These are phyloP conservation scores for Starmerella potacharoeniae DNA, from an alignment of 805 yeast species.

Conservation along the genomic window DNA sequence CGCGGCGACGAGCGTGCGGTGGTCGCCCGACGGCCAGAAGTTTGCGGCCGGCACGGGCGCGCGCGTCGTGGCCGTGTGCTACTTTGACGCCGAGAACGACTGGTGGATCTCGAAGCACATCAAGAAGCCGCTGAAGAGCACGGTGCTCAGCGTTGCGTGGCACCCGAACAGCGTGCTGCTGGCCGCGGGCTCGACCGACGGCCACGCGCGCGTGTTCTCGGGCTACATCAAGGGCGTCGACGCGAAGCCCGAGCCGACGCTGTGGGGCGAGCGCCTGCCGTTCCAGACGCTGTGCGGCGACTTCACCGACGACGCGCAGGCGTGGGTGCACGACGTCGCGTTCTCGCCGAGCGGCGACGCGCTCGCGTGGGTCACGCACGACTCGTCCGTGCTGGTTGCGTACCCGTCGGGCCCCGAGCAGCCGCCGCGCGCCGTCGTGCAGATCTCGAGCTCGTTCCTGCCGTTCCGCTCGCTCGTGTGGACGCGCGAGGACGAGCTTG, in stretches of 20 bases:
- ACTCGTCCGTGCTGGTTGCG: slow-evolving; percentile 67
- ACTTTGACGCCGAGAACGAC: slow-evolving; percentile 88
- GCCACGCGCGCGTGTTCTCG: slow-evolving; percentile 80
- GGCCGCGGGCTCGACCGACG: slow-evolving; percentile 88
- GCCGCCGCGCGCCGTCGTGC: slow-evolving; percentile 50
- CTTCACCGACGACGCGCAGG: slow-evolving; percentile 53
- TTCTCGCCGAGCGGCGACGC: slow-evolving; percentile 73
- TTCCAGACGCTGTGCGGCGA: slow-evolving; percentile 87
- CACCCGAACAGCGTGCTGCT: slow-evolving; percentile 83
- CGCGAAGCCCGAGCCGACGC: slow-evolving; percentile 61
- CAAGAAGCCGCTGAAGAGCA: slow-evolving; percentile 85
- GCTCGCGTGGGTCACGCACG: slow-evolving; percentile 75
- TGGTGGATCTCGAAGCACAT: slow-evolving; percentile 99
- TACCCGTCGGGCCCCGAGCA: slow-evolving; percentile 60
- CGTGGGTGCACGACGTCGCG: slow-evolving; percentile 86
- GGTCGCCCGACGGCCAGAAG: slow-evolving; percentile 93
- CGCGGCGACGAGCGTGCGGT: slow-evolving; percentile 85
- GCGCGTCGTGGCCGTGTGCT: slow-evolving; percentile 86
- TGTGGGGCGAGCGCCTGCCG: slow-evolving; percentile 93
- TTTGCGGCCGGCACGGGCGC: slow-evolving; percentile 98
- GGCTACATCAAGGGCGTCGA: slow-evolving; percentile 85
- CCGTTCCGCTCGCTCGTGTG: slow-evolving; percentile 74
- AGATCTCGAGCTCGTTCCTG: slow-evolving; percentile 53
- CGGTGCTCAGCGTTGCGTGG: slow-evolving; percentile 77
- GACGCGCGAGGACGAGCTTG: slow-evolving; percentile 50